Percentiles rank a stretch among this genome's conserved stretches.
phyloP scores from a whole-genome alignment of 768 basidiomycete genomes.

The Leccinum obscurum region DNA sequence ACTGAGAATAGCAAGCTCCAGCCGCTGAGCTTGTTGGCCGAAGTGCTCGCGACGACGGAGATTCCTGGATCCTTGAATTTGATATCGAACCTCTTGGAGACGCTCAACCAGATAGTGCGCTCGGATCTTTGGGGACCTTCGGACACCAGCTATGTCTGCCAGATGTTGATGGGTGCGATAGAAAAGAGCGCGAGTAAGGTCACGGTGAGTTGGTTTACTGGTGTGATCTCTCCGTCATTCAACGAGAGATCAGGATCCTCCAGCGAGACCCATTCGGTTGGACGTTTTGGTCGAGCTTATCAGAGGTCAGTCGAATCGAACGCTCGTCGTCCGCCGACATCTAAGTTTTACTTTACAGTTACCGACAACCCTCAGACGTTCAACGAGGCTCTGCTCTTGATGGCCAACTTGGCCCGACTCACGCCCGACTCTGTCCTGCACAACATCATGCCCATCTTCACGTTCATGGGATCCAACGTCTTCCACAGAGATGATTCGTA shows the following conservation, averaged over 20 bases:
- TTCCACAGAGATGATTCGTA: conserved; percentile 96
- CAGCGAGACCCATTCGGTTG: conserved; percentile 64
- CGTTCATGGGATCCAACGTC: conserved; percentile 98
- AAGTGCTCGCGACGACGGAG: conserved; percentile 63
- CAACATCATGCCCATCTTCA: conserved; percentile 98
- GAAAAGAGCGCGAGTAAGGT: conserved; percentile 62
- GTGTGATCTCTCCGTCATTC: neutral
- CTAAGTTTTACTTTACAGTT: conserved; percentile 43
- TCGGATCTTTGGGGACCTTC: conserved; percentile 52
- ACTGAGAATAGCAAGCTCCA: conserved; percentile 43
- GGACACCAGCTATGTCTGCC: conserved; percentile 78
- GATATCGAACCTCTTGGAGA: conserved; percentile 69
- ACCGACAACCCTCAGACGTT: conserved; percentile 93
- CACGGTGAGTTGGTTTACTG: conserved; percentile 40
- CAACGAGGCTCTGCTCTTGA: conserved; percentile 86
- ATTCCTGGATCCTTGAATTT: conserved; percentile 73
- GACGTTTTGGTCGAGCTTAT: conserved; percentile 89
- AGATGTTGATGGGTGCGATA: conserved; percentile 81
- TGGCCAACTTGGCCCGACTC: conserved; percentile 79
- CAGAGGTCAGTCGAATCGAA: conserved; percentile 48
- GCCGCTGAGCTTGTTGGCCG: conserved; percentile 59
- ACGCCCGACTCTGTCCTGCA: conserved; percentile 90
- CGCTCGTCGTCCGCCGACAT: neutral
- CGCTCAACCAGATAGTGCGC: conserved; percentile 64
- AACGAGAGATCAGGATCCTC: conserved; percentile 44